Conservation (phyloP, 805 yeast species). For the Ogataea paraovalis region DNA sequence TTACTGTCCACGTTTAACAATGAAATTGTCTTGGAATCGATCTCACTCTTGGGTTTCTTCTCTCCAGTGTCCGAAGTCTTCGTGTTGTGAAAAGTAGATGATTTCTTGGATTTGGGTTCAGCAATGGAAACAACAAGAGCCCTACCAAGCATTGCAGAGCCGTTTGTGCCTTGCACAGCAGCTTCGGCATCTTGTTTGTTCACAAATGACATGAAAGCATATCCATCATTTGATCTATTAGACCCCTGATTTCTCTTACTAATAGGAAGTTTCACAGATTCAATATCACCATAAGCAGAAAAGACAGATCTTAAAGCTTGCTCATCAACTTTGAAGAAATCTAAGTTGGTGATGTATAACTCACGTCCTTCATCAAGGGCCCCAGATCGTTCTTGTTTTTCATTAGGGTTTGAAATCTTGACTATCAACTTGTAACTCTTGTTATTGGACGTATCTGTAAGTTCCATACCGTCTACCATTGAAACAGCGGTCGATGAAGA, state of each 20-base stretch:
- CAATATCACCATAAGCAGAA: conserved; percentile 48
- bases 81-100: conserved; percentile 1
- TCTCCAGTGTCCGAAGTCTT: not conserved
- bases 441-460: conserved; percentile 27
- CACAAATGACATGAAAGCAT: conserved; percentile 57
- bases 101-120: conserved; percentile 19
- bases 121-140: conserved; percentile 47
- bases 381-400: conserved; percentile 38
- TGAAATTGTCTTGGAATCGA: conserved; percentile 17
- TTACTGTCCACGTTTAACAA: conserved; percentile 34
- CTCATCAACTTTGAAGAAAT: conserved; percentile 40
- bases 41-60: conserved; percentile 2
- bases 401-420: conserved; percentile 57
- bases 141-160: conserved; percentile 41
- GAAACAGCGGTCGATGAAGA: conserved; percentile 43
- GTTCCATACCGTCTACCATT: conserved; percentile 35
- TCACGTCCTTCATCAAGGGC: conserved; percentile 54
- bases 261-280: conserved; percentile 47
- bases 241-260: conserved; percentile 26
- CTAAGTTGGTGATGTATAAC: conserved; percentile 49
- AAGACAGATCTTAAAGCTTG: conserved; percentile 39
- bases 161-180: conserved; percentile 41
- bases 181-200: conserved; percentile 39
- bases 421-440: conserved; percentile 43
- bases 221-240: conserved; percentile 50